A percentile compares a stretch with the other conserved stretches of the same genome.
Evolutionary conservation across 2,329 filamentous ascomycete species (phyloP).

Genomic region (Fusarium acutatum): DNA sequence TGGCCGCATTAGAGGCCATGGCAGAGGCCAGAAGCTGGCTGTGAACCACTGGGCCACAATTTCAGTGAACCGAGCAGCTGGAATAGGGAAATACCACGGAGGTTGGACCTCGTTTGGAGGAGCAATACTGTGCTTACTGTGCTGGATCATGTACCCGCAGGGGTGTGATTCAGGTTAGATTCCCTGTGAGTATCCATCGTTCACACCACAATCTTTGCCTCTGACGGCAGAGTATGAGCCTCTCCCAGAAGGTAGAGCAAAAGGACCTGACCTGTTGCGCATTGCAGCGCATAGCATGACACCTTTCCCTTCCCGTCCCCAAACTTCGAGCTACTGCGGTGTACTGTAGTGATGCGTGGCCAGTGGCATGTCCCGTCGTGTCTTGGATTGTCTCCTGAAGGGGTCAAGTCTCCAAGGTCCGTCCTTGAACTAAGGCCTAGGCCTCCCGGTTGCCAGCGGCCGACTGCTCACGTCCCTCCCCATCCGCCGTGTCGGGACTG

Average conservation of each 20-base stretch:
- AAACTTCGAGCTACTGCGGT: constrained; percentile 27
- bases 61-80: constrained; percentile 26
- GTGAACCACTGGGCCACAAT: not conserved
- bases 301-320: constrained; percentile 39
- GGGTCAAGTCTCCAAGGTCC: constrained; percentile 10
- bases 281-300: constrained; percentile 4
- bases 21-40: not conserved
- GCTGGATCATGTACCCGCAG: constrained; percentile 16
- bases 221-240: constrained; percentile 4
- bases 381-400: constrained; percentile 23
- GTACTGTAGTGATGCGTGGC: constrained; percentile 18
- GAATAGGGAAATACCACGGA: constrained; percentile 37
- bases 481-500: constrained; percentile 20
- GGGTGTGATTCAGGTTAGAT: constrained; percentile 27
- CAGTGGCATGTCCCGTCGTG: constrained; percentile 1
- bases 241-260: constrained; percentile 12
- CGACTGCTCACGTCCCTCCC: constrained; percentile 11
- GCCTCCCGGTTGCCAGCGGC: constrained; percentile 22
- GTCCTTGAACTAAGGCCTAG: constrained; percentile 13
- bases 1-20: constrained; percentile 9
- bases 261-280: constrained; percentile 23
- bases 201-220: constrained; percentile 15
- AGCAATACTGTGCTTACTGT: constrained; percentile 23
- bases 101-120: constrained; percentile 24
- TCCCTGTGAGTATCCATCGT: constrained; percentile 26